Base-by-base conservation (phyloP, 257 asterid genomes). In the Ehretia macrophylla region DNA sequence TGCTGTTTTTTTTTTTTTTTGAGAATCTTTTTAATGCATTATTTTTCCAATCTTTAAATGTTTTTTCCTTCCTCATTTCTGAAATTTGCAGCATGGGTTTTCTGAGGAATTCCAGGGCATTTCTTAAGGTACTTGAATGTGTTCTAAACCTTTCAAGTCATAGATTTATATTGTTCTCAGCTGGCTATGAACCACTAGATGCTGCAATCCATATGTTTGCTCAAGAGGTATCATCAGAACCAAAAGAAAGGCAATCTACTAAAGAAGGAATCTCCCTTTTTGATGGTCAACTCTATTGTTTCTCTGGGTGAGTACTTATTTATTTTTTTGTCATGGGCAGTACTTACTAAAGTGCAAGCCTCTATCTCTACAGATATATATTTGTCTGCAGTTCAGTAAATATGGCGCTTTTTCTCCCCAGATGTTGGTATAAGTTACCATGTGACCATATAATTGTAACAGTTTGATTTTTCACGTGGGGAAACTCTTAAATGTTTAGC, bases 31-130 rank as follows among this genome's bases (percentile, higher is more conserved):
- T 27, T 27, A 3, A 6, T 27, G 35, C 35, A 27, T 27, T 27
- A 27, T 27, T 27, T 27, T 27, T 3, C 47, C 47, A 42, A 42
- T 42, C 3, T 42, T 42, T 42, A 42, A 42, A 11, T 42, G 12
- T 10, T 42, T 42, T 10, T 42, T n/a, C n/a, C 5, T 42, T 11
- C 47, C 47, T 42, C 47, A 11, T 21, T 22, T n/a, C 17, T 52
- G 27, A 20, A 52, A 48, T 54, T 76, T 72, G 73, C 93, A 92
- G 99, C 85, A 88, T 92, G 97, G 99, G 99, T 63, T 84, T 82
- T 78, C 56, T 88, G 71, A 82, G 51, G 79, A 73, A 74, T 50
- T 83, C 90, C 17, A 62, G 65, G 54, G 78, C 75, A 27, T 82
- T 86, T 59, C 81, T 84, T 60, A 73, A 32, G 65, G 81, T 86